phyloP scores from a whole-genome alignment of 2,329 filamentous ascomycete genomes.

The Neospermospora avenae region DNA sequence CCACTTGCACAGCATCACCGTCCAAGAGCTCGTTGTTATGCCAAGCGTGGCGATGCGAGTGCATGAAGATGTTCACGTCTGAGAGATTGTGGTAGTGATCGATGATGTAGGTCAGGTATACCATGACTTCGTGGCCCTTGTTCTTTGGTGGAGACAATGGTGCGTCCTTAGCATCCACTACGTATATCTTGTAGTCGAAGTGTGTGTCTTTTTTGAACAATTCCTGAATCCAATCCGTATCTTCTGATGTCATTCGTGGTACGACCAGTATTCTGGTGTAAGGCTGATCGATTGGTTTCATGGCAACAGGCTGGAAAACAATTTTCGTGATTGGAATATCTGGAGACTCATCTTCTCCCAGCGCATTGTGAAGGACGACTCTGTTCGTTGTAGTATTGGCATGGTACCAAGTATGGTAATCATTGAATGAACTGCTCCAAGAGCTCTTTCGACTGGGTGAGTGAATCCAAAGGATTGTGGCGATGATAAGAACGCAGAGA shows the following conservation, averaged over 20 bases:
- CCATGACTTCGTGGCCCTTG: constrained; percentile 32
- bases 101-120: constrained; percentile 53
- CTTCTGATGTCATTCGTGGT: constrained; percentile 18
- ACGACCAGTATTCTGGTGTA: constrained; percentile 12
- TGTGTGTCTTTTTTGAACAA: constrained; percentile 17
- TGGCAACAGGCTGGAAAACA: constrained; percentile 2
- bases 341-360: neutral
- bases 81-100: constrained; percentile 55
- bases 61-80: constrained; percentile 33
- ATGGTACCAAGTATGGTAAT: neutral
- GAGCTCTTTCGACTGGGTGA: constrained; percentile 4
- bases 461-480: constrained; percentile 10
- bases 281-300: constrained; percentile 7
- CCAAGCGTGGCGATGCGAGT: constrained; percentile 47
- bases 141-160: constrained; percentile 52
- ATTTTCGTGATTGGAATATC: neutral
- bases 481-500: constrained; percentile 6
- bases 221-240: constrained; percentile 25
- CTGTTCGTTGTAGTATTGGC: neutral
- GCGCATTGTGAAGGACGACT: neutral
- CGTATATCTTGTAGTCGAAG: constrained; percentile 24
- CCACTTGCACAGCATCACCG: constrained; percentile 36
- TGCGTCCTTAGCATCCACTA: constrained; percentile 27
- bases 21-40: constrained; percentile 30
- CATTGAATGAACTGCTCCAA: neutral